Percentiles rank a stretch among this genome's conserved stretches.
Conservation (phyloP, 1,284 basidiomycete genomes). For the Austroboletus novae-zelandiae region DNA sequence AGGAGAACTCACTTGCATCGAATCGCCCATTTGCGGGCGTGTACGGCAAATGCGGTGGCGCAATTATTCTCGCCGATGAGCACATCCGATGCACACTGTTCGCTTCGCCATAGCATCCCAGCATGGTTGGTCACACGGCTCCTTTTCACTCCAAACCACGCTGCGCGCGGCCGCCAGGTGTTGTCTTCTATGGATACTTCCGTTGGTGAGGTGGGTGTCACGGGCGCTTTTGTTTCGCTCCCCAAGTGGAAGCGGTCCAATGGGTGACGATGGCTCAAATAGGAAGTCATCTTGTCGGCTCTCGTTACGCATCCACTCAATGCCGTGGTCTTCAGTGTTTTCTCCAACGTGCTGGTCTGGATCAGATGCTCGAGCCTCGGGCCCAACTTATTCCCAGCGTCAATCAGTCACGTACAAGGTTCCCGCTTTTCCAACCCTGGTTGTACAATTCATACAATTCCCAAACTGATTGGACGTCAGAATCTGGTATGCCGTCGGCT, state of each 20-base stretch:
- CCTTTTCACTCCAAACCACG: not conserved
- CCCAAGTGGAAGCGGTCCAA: not conserved
- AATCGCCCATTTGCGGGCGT: not conserved
- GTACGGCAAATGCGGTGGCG: not conserved
- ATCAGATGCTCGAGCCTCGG: conserved; percentile 1
- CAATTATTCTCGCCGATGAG: not conserved
- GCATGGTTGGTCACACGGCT: not conserved
- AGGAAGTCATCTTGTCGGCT: not conserved
- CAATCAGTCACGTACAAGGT: conserved; percentile 4
- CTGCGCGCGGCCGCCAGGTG: not conserved
- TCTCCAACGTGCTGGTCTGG: not conserved
- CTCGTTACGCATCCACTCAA: not conserved
- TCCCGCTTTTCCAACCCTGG: not conserved
- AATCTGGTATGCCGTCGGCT: conserved; percentile 7
- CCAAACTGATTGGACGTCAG: conserved; percentile 9
- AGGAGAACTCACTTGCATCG: not conserved
- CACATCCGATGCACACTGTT: not conserved
- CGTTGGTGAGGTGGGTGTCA: not conserved
- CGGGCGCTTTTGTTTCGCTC: not conserved
- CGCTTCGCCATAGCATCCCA: not conserved
- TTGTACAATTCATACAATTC: conserved; percentile 1
- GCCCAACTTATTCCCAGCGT: not conserved
- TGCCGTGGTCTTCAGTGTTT: not conserved
- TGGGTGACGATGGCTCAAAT: not conserved
- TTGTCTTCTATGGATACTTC: not conserved